Base-by-base conservation (phyloP, 176 grass and related monocot species). In the Elymus sibiricus region DNA sequence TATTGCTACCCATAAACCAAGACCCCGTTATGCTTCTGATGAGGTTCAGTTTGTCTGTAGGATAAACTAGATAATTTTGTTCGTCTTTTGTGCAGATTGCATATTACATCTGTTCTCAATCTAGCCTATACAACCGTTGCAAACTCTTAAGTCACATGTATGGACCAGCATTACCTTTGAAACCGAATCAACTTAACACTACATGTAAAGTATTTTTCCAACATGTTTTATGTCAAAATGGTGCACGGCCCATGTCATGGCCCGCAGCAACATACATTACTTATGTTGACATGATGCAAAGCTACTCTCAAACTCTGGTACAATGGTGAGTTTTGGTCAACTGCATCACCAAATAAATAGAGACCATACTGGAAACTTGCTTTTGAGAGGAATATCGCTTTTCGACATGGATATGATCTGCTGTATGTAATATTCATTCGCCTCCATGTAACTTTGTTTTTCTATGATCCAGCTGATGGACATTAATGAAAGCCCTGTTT, bases 401-500 rank as follows among this genome's bases (percentile, higher is more conserved):
- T 66, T 53, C 14, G 22, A 61, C 37, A 74, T 79, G 42, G 19
- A 78, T 86, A 42, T 82, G 40, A 53, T 84, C 27, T 40, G 16
- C 63, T 83, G 7, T 78, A 40, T 72, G 51, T 79, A 75, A 27
- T 68, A 15, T 86, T 81, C 24, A 40, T 17, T 81, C 44, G 29
- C 70, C 22, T 76, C 56, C 42, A 35, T 58, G 42, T 22, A 76
- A 87, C 70, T 9, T 78, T 6, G 70, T 68, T 79, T 86, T 79
- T 82, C 59, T 55, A 24, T 83, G 84, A 74, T 87, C 73, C 85
- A 99, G 97, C 79, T 99, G 79, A 99, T 99, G 97, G 97, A 99
- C 68, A 82, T 99, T 74, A 99, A 99, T 25, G 97, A 99, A 83
- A 94, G 89, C 79, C 97, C 97, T 55, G 90, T 99, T 78, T 99